A percentile compares a stretch with the other conserved stretches of the same genome.
These are phyloP conservation scores for Diplosphaera chodatii DNA, from an alignment of 139 green algal genomes.

Conservation along the genomic window DNA sequence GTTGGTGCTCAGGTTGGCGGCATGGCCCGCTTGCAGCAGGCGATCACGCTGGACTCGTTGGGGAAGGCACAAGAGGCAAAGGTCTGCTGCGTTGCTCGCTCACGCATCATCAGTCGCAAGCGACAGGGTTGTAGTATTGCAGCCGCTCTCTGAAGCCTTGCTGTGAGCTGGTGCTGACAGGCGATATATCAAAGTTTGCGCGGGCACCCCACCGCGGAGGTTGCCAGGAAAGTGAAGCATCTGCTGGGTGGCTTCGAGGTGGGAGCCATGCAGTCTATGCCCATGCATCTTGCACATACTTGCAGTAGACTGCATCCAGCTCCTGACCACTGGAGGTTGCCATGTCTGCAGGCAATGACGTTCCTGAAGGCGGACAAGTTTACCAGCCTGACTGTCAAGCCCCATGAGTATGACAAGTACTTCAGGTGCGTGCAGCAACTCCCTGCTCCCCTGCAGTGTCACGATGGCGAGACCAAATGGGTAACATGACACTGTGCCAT, in stretches of 20 bases:
- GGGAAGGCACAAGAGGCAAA: slow-evolving; percentile 6
- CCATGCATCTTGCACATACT: too few species aligned
- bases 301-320: too few species aligned
- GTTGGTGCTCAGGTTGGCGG: slow-evolving; percentile 65
- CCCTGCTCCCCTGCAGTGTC: too few species aligned
- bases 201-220: neutral
- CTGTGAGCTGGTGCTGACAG: too few species aligned
- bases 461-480: too few species aligned
- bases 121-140: too few species aligned
- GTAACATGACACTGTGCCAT: too few species aligned
- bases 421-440: slow-evolving; percentile 1
- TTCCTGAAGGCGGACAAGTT: neutral
- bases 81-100: too few species aligned
- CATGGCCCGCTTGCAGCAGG: slow-evolving; percentile 58
- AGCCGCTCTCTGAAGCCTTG: too few species aligned
- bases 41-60: slow-evolving; percentile 80
- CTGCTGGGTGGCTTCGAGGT: neutral
- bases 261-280: too few species aligned
- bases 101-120: too few species aligned
- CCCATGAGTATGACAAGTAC: neutral
- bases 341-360: neutral
- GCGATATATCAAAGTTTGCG: neutral
- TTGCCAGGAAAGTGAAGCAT: neutral
- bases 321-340: too few species aligned
- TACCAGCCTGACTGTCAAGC: neutral